Base-by-base conservation (phyloP, 805 yeast genomes). In the Nakazawaea pomicola region DNA sequence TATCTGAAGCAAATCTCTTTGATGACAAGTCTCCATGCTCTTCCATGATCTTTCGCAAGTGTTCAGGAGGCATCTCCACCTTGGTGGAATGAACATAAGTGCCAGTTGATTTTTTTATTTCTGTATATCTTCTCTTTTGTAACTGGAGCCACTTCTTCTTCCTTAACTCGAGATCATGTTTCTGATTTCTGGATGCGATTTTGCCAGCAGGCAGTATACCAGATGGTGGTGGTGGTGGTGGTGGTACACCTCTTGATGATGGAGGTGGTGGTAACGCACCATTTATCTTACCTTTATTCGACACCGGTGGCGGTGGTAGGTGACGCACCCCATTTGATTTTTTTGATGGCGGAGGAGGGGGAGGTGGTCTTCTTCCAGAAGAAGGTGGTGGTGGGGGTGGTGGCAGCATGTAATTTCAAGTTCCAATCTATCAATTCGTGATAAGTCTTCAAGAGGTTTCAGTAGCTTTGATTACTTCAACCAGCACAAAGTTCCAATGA, bases 41-140 rank as follows among this genome's bases (percentile, higher is more conserved):
- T 38, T 73, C 72, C 55, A 91, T 77, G 44, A 89, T 84, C 56
- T 86, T 87, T 33, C 99, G 70, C 18, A 91, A 63, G 62, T 90
- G 97, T 53, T 90, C 96, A 0, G 95, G 95, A 0, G 97, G 96
- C 89, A 90, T 83, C 49, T 86, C 89, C 1, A 79, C 72, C 54
- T 85, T 85, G 9, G 71, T 72, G 0, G 83, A 70, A 36, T 73
- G 78, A 9, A 78, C 77, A 33, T 65, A 63, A 11, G 81, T 70
- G 27, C 75, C 67, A 44, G 57, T 52, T 43, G 54, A 50, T 39
- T 56, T 41, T 38, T 55, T 46, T 16, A 53, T 41, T 43, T 64
- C 67, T 15, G 68, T 61, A 55, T 70, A 82, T 44, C 84, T 62
- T 31, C 56, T 58, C 53, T 82, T 83, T 50, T 84, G 95, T 2